phyloP scores from a whole-genome alignment of 2,329 filamentous ascomycete species.

The Aureobasidium sp. region DNA sequence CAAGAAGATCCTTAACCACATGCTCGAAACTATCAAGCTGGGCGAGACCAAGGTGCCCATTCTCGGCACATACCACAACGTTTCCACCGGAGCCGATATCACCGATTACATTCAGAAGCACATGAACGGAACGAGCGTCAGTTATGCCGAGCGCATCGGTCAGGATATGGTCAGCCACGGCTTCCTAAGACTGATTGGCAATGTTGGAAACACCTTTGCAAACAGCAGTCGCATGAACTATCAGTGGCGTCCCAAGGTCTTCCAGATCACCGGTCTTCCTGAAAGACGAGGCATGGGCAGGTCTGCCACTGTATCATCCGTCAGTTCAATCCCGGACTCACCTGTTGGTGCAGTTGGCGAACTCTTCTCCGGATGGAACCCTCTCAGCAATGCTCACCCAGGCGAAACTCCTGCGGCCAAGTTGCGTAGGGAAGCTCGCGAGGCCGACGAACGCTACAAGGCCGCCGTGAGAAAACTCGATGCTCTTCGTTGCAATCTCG shows the following conservation, averaged over 20 bases:
- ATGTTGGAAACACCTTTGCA: constrained; percentile 89
- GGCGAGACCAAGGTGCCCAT: constrained; percentile 94
- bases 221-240: constrained; percentile 98
- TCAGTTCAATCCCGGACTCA: constrained; percentile 26
- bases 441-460: constrained; percentile 93
- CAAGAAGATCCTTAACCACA: constrained; percentile 81
- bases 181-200: constrained; percentile 83
- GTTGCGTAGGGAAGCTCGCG: constrained; percentile 78
- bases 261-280: constrained; percentile 77
- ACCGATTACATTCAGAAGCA: constrained; percentile 90
- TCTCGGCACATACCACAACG: constrained; percentile 89
- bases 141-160: constrained; percentile 88
- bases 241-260: constrained; percentile 90
- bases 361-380: constrained; percentile 87
- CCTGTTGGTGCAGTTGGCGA: constrained; percentile 81
- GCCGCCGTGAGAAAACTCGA: constrained; percentile 77
- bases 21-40: constrained; percentile 78
- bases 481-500: constrained; percentile 83
- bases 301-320: constrained; percentile 62
- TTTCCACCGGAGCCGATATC: constrained; percentile 84
- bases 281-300: constrained; percentile 77
- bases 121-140: constrained; percentile 75
- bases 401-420: constrained; percentile 87
- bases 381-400: constrained; percentile 80
- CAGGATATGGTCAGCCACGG: constrained; percentile 85